phyloP scores from a whole-genome alignment of 139 green algal genomes.

The Chlamydomonas sp. region DNA sequence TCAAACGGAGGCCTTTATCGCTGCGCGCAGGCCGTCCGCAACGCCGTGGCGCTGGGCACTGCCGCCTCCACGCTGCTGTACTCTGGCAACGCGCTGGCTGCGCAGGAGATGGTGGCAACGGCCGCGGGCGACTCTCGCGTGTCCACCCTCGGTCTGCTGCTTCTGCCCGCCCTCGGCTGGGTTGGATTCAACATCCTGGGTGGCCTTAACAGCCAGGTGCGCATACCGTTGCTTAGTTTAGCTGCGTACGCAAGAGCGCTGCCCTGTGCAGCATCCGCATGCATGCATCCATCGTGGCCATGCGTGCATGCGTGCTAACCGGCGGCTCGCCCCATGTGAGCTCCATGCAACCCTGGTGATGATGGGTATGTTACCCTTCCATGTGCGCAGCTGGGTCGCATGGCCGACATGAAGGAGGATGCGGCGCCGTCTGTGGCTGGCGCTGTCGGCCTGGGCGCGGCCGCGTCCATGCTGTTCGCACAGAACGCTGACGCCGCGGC shows the following conservation, averaged over 20 bases:
- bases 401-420: no score
- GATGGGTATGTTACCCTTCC: background rate
- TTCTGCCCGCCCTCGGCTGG: slow-evolving; percentile 51
- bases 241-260: no score
- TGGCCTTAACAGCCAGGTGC: background rate
- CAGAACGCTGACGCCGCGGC: slow-evolving; percentile 28
- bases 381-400: slow-evolving; percentile 18
- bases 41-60: slow-evolving; percentile 26
- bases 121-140: slow-evolving; percentile 61
- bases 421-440: slow-evolving; percentile 13
- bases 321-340: no score
- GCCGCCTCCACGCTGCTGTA: slow-evolving; percentile 31
- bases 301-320: no score
- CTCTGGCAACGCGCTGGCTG: slow-evolving; percentile 50
- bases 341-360: no score
- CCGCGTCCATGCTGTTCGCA: slow-evolving; percentile 38
- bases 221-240: background rate
- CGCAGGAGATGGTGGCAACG: slow-evolving; percentile 61
- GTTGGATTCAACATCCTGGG: slow-evolving; percentile 73
- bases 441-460: slow-evolving; percentile 33
- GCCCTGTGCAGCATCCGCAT: no score
- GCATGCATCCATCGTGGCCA: no score
- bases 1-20: no score
- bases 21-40: no score
- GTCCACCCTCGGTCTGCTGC: slow-evolving; percentile 32